Conservation (phyloP, 805 yeast genomes). For the Yarrowia keelungensis region DNA sequence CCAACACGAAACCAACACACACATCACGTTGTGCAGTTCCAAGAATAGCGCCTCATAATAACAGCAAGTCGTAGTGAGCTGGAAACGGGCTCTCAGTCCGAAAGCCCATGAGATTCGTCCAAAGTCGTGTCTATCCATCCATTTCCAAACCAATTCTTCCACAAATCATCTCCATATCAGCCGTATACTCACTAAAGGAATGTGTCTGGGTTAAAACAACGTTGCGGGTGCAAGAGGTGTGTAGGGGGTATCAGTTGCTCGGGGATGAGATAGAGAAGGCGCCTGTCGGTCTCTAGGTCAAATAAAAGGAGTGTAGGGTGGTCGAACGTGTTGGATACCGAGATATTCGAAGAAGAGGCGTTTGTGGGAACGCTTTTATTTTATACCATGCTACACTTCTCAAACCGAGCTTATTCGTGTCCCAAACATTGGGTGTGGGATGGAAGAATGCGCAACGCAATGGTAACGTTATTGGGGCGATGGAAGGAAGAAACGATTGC, state of each 20-base stretch:
- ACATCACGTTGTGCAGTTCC: constrained; percentile 15
- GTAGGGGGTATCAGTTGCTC: constrained; percentile 21
- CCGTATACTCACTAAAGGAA: constrained; percentile 32
- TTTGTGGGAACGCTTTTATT: constrained; percentile 3
- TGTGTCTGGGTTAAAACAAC: constrained; percentile 34
- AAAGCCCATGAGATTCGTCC: not conserved
- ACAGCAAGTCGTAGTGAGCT: constrained; percentile 1
- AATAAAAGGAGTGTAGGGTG: constrained; percentile 31
- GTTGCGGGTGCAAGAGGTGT: constrained; percentile 7
- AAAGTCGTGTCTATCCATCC: not conserved
- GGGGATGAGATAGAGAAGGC: constrained; percentile 37
- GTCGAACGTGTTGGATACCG: constrained; percentile 34
- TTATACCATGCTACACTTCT: constrained; percentile 28
- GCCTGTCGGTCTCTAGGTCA: constrained; percentile 34
- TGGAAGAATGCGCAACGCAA: constrained; percentile 26
- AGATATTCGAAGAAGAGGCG: constrained; percentile 27
- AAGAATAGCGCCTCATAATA: constrained; percentile 3
- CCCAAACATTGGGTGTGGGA: constrained; percentile 19
- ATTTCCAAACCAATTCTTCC: not conserved
- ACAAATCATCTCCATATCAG: constrained; percentile 1
- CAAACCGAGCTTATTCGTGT: constrained; percentile 33
- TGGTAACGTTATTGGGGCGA: constrained; percentile 20
- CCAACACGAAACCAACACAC: constrained; percentile 35
- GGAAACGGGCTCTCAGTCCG: too few relatives aligned
- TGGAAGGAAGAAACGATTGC: constrained; percentile 1